Conservation (phyloP, 23 red algal species). For the Cyanidiococcus yangmingshanensis region DNA sequence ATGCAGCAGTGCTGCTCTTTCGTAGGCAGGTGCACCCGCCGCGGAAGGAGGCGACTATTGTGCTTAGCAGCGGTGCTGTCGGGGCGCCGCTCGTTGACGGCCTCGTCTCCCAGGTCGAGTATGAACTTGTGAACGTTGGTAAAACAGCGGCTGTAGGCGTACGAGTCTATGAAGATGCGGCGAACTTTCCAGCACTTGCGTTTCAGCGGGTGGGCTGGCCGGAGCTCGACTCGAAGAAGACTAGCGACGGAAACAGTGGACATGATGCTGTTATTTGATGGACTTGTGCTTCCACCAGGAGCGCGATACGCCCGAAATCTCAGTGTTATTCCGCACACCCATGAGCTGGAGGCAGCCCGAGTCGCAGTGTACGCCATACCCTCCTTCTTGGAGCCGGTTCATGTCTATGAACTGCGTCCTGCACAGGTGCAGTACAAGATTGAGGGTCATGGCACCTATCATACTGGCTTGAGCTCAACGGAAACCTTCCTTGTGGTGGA, state of each 20-base stretch:
- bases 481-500: slow-evolving; percentile 6
- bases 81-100: neutral
- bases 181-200: neutral
- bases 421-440: neutral
- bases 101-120: neutral
- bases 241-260: no score
- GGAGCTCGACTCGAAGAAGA: no score
- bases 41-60: neutral
- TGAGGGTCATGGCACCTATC: neutral
- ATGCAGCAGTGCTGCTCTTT: slow-evolving; percentile 4
- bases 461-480: neutral
- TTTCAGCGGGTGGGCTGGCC: neutral
- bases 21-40: neutral
- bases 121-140: neutral
- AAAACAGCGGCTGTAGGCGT: neutral
- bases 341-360: neutral
- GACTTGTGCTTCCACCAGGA: neutral
- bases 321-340: neutral
- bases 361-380: neutral
- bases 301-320: neutral
- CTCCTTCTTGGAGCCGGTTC: neutral
- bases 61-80: neutral
- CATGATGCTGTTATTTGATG: neutral
- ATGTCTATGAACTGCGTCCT: neutral
- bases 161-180: neutral